Base-by-base conservation (phyloP, 352 stramenopile species). In the Sclerospora graminicola region DNA sequence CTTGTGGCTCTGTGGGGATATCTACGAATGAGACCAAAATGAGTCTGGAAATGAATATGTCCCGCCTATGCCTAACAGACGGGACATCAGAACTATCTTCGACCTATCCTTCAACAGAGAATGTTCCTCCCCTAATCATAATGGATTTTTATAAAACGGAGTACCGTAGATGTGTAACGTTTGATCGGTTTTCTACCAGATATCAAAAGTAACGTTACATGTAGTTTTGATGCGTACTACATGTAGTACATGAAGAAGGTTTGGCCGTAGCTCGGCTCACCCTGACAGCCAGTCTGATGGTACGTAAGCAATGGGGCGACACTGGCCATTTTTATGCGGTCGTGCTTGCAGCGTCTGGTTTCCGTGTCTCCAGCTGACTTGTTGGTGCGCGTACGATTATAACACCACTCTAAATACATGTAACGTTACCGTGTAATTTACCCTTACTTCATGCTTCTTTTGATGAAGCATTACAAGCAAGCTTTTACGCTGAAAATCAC, bases 21-120 rank as follows among this genome's bases (percentile, higher is more conserved):
- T 66, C 40, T 54, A 44, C 18, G 57, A 66, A 58, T 66, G 57
- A 66, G 54, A 48, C 37, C 27, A 5, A 21, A 9, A 4, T 26
- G 21, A 24, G 31, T 53, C 46, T 45, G 2, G 24, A 29, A 34
- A 54, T 48, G 11, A 34, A 33, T 23, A 26, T 33, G 41, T 16
- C 20, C 31, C 34, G 38, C 21, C 23, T 49, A 37, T 51, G 40
- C 1, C 3, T 18, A 3, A 15, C 53, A 52, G 36, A 51, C 37
- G 44, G 32, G 36, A 3, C 27, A 31, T 20, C 16, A 44, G 51
- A 59, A 59, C 44, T n/a, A 43, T 59, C 51, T 42, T 47, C 37
- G 32, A 23, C 20, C 41, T 40, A 46, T 21, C 24, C 34, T 43
- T 34, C 28, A 39, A 43, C 33, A 49, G 45, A 39, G 5, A 26